Evolutionary conservation across 2,329 filamentous ascomycete species (phyloP), one percentile per base, ranked within the genome.

Genomic region (Fusarium sp.): DNA sequence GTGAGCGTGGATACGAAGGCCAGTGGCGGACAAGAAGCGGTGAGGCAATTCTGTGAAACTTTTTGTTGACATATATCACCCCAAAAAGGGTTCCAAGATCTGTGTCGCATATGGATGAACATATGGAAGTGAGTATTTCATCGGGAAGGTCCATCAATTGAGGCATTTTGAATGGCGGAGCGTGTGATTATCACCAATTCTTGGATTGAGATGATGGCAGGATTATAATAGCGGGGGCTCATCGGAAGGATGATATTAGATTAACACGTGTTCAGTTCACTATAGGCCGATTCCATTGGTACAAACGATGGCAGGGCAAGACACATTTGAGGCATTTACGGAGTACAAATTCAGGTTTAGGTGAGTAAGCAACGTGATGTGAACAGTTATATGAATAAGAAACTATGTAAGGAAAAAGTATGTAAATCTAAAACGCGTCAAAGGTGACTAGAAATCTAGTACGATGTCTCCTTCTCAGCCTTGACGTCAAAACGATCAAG

Each of bases 401-500:
- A 52, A 25, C 11, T 58, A 50, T 59, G 13, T 59, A 36, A 40
- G 11, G 17, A 18, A 8, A 8, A 43, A 62, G 39, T 47, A 62
- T 61, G 17, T 51, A 60, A 18, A 21, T 55, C 8, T 46, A 55
- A 41, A 61, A 61, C 0, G 15, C 3, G n/a, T 18, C 33, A 46
- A 56, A 53, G 5, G 8, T 1, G 27, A 46, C 15, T 18, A 17
- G 9, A n/a, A 11, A 6, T 36, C 58, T 47, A 42, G 11, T 58
- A 39, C 11, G 23, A 17, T 18, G 18, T 63, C 14, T 37, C 36
- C 14, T 59, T 60, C 39, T 56, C 14, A 13, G 17, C 36, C 39
- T 71, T 56, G 20, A 71, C 45, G n/a, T 93, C 91, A 73, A 88
- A 93, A 14, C 91, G 85, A 76, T 93, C 91, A 56, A 90, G 75